Percentiles rank a stretch among this genome's conserved stretches.
Conservation (phyloP, 306 rosid genomes). For the Vicia villosa region DNA sequence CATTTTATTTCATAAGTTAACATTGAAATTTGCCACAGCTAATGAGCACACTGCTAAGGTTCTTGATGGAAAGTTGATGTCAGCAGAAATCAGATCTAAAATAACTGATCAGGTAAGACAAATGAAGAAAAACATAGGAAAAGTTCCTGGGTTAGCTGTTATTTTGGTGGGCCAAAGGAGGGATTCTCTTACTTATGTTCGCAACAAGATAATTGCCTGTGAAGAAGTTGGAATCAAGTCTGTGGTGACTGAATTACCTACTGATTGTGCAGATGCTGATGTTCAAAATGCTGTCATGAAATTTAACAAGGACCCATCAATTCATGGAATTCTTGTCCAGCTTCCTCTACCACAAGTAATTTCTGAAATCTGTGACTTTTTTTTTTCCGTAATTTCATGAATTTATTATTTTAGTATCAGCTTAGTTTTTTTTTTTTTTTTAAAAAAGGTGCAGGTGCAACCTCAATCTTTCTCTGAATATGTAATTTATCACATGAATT, state of each 20-base stretch:
- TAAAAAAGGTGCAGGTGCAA: background rate
- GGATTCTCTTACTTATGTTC: constrained; percentile 84
- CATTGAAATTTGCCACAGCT: constrained; percentile 45
- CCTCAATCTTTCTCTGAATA: background rate
- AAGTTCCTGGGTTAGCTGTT: constrained; percentile 92
- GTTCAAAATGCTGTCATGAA: constrained; percentile 57
- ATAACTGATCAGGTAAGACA: constrained; percentile 70
- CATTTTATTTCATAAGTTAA: constrained; percentile 16
- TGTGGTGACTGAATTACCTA: constrained; percentile 54
- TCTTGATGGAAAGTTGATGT: constrained; percentile 70
- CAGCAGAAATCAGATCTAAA: constrained; percentile 64
- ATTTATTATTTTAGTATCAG: constrained; percentile 22
- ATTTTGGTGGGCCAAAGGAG: constrained; percentile 77
- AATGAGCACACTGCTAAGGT: constrained; percentile 50
- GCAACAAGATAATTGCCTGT: constrained; percentile 82
- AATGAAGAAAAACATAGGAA: constrained; percentile 69
- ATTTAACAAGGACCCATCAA: constrained; percentile 70
- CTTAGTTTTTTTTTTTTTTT: constrained; percentile 32
- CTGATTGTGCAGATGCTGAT: constrained; percentile 64
- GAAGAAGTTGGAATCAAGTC: constrained; percentile 85
- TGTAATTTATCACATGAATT: constrained; percentile 17
- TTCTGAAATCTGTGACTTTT: constrained; percentile 50
- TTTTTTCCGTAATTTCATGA: background rate
- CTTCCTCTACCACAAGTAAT: constrained; percentile 95
- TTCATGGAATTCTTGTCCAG: constrained; percentile 96